phyloP scores from a whole-genome alignment of 2,329 filamentous ascomycete genomes.

The Hysterium pulicare region DNA sequence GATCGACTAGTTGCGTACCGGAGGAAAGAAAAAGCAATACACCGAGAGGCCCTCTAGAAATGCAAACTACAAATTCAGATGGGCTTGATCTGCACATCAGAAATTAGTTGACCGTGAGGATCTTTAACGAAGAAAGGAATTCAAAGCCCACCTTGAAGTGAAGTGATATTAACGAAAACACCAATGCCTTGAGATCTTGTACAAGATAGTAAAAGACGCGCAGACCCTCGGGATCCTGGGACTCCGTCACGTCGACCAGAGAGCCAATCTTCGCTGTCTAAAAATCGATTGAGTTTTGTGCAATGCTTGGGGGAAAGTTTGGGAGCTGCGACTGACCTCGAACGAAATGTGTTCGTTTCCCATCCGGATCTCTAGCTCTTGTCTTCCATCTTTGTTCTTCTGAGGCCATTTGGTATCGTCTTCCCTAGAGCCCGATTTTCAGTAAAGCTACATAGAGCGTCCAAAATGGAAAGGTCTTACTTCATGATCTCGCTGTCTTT shows the following conservation, averaged over 20 bases:
- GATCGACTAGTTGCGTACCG: constrained; percentile 7
- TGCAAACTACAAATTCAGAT: constrained; percentile 47
- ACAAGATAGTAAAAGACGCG: constrained; percentile 98
- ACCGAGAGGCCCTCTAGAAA: constrained; percentile 9
- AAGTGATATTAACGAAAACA: constrained; percentile 92
- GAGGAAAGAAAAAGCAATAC: constrained; percentile 15
- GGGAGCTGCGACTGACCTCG: constrained; percentile 61
- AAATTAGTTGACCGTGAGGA: constrained; percentile 1
- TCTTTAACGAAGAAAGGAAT: constrained; percentile 1
- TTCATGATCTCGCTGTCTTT: constrained; percentile 97
- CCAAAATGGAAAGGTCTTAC: constrained; percentile 48
- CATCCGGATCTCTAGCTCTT: constrained; percentile 91
- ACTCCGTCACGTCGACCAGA: constrained; percentile 93
- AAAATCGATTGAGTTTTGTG: not conserved
- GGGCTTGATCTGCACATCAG: constrained; percentile 60
- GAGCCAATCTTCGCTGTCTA: constrained; percentile 98
- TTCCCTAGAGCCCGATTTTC: constrained; percentile 62
- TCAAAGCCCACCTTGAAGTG: constrained; percentile 83
- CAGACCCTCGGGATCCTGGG: constrained; percentile 89
- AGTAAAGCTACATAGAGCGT: constrained; percentile 18
- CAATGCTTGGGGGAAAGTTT: not conserved
- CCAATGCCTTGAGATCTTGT: constrained; percentile 91
- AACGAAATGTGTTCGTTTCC: constrained; percentile 97
- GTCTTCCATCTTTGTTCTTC: constrained; percentile 97
- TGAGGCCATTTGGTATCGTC: constrained; percentile 98